Conservation (phyloP, 495 filamentous ascomycete species). For the Usnea hakonensis region DNA sequence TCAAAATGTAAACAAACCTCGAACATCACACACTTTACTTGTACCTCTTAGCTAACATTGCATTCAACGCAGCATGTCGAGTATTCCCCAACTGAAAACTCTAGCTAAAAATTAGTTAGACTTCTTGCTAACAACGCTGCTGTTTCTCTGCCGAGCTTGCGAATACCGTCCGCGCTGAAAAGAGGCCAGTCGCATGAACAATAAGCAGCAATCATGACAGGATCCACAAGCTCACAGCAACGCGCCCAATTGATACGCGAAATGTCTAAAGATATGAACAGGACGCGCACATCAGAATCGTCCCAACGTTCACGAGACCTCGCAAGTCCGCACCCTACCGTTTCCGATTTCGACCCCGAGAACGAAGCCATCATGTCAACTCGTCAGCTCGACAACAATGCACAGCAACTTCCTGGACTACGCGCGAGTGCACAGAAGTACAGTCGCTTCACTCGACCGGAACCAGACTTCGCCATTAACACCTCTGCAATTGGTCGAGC, state of each 20-base stretch:
- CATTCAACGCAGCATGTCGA: conserved; percentile 8
- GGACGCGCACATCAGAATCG: conserved; percentile 17
- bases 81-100: not conserved
- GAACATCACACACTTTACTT: not conserved
- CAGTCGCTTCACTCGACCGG: conserved; percentile 23
- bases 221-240: conserved; percentile 15
- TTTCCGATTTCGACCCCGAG: conserved; percentile 46
- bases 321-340: conserved; percentile 25
- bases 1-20: conserved; percentile 15
- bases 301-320: conserved; percentile 11
- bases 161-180: not conserved
- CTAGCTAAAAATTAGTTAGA: too few species aligned
- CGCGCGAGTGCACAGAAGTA: conserved; percentile 28
- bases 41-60: not conserved
- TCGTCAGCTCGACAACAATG: conserved; percentile 36
- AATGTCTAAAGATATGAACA: conserved; percentile 20
- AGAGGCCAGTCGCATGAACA: not conserved
- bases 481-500: conserved; percentile 55
- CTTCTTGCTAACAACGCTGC: not conserved
- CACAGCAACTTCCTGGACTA: conserved; percentile 35
- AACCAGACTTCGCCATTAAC: conserved; percentile 48
- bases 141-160: not conserved
- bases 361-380: conserved; percentile 47
- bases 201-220: conserved; percentile 10
- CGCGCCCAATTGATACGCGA: conserved; percentile 21